Conservation (phyloP, 495 filamentous ascomycete species). For the Aspergillus avenaceus region DNA sequence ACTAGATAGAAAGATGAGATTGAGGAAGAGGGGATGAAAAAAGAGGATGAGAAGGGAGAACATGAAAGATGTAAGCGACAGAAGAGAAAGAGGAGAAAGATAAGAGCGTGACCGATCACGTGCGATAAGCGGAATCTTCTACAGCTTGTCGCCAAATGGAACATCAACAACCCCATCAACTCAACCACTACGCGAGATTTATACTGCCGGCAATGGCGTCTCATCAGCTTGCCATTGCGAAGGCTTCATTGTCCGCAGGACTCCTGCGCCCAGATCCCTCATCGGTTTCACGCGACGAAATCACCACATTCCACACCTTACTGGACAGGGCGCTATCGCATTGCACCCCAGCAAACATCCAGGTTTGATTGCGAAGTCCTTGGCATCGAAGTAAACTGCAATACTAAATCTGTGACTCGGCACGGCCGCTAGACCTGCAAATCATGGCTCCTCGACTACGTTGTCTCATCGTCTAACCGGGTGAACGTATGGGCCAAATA, state of each 20-base stretch:
- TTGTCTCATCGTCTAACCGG: slow-evolving; percentile 64
- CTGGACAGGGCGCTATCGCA: slow-evolving; percentile 65
- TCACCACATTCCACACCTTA: slow-evolving; percentile 63
- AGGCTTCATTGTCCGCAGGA: slow-evolving; percentile 71
- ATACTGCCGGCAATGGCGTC: slow-evolving; percentile 55
- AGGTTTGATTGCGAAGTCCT: slow-evolving; percentile 73
- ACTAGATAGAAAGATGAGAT: too few relatives aligned
- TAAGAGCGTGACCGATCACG: not conserved
- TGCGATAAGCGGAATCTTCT: not conserved
- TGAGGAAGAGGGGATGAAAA: too few relatives aligned
- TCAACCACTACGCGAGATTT: not conserved
- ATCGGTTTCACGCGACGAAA: slow-evolving; percentile 65
- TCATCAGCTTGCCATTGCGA: slow-evolving; percentile 75
- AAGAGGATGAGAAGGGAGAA: too few relatives aligned
- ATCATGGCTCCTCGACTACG: slow-evolving; percentile 72
- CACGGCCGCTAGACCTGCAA: slow-evolving; percentile 74
- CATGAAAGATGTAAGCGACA: too few relatives aligned
- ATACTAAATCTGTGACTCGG: slow-evolving; percentile 47
- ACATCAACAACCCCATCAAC: not conserved
- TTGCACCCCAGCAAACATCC: slow-evolving; percentile 82
- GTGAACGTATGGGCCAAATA: slow-evolving; percentile 70
- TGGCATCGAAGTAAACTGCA: slow-evolving; percentile 33
- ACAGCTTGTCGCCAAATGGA: not conserved
- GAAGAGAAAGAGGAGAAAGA: too few relatives aligned
- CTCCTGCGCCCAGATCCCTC: slow-evolving; percentile 74